Evolutionary conservation across 441 rosid species (phyloP).

Genomic region (Rhodomyrtus psidioides): DNA sequence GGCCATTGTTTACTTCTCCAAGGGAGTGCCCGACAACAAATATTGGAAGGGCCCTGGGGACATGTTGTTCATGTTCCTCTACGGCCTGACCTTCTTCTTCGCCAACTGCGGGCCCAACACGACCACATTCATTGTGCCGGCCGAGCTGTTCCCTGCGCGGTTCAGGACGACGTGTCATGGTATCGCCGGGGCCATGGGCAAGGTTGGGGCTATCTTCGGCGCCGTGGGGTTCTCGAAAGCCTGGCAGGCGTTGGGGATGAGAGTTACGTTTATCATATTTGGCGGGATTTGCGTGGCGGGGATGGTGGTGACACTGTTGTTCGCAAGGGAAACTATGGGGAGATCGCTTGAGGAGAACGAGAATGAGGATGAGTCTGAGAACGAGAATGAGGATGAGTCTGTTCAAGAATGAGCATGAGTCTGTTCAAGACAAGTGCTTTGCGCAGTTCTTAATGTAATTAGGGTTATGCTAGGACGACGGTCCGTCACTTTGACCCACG

Average conservation of each 20-base stretch:
- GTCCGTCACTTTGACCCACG: too few species aligned
- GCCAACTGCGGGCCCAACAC: slow-evolving; percentile 76
- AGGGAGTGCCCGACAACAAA: slow-evolving; percentile 32
- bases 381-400: too few species aligned
- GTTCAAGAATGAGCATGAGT: too few species aligned
- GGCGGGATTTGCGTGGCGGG: neutral
- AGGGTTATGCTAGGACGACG: too few species aligned
- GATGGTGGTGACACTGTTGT: neutral
- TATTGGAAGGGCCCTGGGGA: slow-evolving; percentile 19
- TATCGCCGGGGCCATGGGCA: slow-evolving; percentile 62
- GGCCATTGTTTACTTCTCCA: too few species aligned
- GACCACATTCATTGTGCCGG: slow-evolving; percentile 72
- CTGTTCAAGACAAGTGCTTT: too few species aligned
- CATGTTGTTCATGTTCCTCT: slow-evolving; percentile 33
- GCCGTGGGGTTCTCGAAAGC: slow-evolving; percentile 43
- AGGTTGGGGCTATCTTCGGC: slow-evolving; percentile 62
- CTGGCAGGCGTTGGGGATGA: neutral
- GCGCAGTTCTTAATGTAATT: too few species aligned
- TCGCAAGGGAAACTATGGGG: neutral
- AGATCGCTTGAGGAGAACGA: neutral
- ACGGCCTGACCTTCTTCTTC: slow-evolving; percentile 51
- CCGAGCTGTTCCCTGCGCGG: slow-evolving; percentile 73
- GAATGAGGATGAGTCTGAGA: neutral
- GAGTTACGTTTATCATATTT: neutral
- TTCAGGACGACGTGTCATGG: slow-evolving; percentile 79